Percentiles rank a stretch among this genome's conserved stretches.
Conservation (phyloP, 305 asterid genomes). For the Salvia sclarea region DNA sequence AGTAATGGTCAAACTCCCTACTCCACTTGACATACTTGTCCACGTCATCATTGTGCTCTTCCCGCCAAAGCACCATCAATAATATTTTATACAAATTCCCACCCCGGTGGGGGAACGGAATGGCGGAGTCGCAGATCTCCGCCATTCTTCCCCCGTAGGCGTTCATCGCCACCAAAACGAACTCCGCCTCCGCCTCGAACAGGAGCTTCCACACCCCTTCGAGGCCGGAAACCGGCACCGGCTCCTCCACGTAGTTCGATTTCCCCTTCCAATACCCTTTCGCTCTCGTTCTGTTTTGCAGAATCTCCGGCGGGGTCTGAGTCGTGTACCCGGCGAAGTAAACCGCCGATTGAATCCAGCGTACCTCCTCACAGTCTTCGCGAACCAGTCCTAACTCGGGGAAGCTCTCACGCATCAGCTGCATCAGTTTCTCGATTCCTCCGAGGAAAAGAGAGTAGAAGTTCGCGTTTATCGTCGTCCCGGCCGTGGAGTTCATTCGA, state of each 20-base stretch:
- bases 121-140: background rate
- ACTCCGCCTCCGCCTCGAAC: background rate
- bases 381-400: background rate
- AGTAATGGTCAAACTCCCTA: background rate
- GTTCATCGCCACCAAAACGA: background rate
- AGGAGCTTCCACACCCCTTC: background rate
- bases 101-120: background rate
- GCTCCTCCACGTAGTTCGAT: constrained; percentile 31
- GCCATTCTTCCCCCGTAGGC: background rate
- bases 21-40: background rate
- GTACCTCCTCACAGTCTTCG: background rate
- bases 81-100: background rate
- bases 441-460: background rate
- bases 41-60: background rate
- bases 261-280: constrained; percentile 25
- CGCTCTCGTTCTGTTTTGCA: background rate
- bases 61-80: background rate
- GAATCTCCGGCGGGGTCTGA: background rate
- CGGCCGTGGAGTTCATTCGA: background rate
- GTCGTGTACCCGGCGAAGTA: background rate
- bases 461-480: background rate
- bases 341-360: background rate
- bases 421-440: background rate
- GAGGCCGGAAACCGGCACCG: constrained; percentile 11
- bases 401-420: background rate